These are phyloP conservation scores for Dendryphion nanum DNA, from an alignment of 2,329 filamentous ascomycete species.

Conservation along the genomic window DNA sequence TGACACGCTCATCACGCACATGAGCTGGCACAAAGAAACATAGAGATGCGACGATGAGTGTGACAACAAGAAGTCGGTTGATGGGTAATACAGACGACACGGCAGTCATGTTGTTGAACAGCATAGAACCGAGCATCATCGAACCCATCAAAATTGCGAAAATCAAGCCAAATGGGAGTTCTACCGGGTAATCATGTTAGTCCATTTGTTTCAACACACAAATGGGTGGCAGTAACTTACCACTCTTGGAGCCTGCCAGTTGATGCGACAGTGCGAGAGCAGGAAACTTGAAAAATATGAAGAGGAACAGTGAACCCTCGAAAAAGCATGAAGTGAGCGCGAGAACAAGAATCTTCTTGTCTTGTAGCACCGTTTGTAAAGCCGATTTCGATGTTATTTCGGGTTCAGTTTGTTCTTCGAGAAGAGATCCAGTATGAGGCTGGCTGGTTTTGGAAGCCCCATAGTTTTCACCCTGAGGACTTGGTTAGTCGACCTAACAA, in stretches of 20 bases:
- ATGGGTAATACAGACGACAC: conserved; percentile 4
- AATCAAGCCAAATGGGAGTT: conserved; percentile 50
- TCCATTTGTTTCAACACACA: too few species aligned
- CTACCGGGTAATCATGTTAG: not conserved
- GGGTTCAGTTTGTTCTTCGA: too few species aligned
- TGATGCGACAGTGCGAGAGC: conserved; percentile 45
- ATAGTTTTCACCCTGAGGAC: conserved; percentile 47
- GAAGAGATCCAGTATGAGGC: too few species aligned
- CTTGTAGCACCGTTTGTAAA: conserved; percentile 10
- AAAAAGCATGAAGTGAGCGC: conserved; percentile 57
- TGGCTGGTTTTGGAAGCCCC: conserved; percentile 23
- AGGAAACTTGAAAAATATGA: conserved; percentile 63
- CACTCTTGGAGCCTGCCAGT: conserved; percentile 14
- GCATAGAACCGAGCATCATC: conserved; percentile 58
- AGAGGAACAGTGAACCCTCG: conserved; percentile 62
- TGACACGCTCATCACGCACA: conserved; percentile 47
- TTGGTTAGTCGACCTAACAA: conserved; percentile 28
- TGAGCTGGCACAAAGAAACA: conserved; percentile 29
- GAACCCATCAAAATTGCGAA: conserved; percentile 60
- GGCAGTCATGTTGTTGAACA: conserved; percentile 46
- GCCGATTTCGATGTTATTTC: too few species aligned
- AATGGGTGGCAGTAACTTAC: conserved; percentile 13
- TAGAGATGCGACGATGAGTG: conserved; percentile 23
- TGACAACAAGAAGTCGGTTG: conserved; percentile 28
- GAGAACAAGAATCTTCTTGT: conserved; percentile 52